Conservation (phyloP, 306 rosid species). For the Albizia julibrissin region DNA sequence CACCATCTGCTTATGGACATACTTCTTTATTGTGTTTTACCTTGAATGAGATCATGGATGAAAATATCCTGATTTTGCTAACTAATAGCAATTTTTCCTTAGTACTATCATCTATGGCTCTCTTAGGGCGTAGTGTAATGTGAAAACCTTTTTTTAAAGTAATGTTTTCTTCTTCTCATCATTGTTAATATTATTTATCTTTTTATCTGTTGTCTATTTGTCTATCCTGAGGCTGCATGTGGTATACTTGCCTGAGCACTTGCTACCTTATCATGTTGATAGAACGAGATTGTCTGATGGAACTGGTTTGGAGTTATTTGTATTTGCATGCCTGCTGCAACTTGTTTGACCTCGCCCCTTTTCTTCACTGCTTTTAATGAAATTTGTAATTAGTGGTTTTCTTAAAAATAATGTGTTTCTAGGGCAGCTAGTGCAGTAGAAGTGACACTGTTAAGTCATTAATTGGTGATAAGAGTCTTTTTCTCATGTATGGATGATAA, state of each 20-base stretch:
- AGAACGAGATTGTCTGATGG: slow-evolving; percentile 3
- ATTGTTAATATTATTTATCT: not conserved
- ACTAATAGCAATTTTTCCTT: slow-evolving; percentile 20
- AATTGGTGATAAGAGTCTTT: not conserved
- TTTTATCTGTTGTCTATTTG: not conserved
- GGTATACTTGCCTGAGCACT: not conserved
- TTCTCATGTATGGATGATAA: slow-evolving; percentile 27
- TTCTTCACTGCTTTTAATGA: not conserved
- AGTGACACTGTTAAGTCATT: slow-evolving; percentile 17
- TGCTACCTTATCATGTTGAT: slow-evolving; percentile 19
- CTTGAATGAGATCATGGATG: slow-evolving; percentile 24
- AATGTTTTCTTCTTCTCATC: not conserved
- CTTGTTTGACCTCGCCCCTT: not conserved
- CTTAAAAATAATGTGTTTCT: not conserved
- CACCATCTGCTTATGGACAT: not conserved
- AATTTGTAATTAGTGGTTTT: slow-evolving; percentile 16
- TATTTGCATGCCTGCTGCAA: not conserved
- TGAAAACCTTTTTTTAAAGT: not conserved
- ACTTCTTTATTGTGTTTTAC: not conserved
- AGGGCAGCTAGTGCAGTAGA: slow-evolving; percentile 6
- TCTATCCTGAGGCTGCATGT: not conserved
- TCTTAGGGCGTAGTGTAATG: not conserved
- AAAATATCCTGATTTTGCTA: not conserved
- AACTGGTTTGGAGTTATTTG: slow-evolving; percentile 15
- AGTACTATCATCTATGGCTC: slow-evolving; percentile 1